Evolutionary conservation across 2,329 filamentous ascomycete species (phyloP).

Genomic region (Microsporum audouinii): DNA sequence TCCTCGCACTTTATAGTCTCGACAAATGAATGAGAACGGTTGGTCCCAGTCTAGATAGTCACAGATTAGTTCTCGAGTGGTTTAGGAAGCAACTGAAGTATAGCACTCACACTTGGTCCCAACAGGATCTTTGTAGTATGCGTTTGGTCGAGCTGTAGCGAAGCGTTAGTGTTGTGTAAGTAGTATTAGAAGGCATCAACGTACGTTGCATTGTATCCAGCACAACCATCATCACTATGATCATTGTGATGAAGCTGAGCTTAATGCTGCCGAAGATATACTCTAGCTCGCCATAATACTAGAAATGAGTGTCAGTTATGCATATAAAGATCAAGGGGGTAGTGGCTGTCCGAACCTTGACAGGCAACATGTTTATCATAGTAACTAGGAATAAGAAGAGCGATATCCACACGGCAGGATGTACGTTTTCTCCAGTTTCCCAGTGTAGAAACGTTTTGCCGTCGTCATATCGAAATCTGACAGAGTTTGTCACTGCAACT

Average conservation of each 20-base stretch:
- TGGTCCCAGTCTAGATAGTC: conserved; percentile 22
- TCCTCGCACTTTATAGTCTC: conserved; percentile 24
- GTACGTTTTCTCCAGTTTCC: conserved; percentile 19
- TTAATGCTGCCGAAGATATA: conserved; percentile 28
- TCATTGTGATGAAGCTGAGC: conserved; percentile 29
- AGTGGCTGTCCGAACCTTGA: conserved; percentile 17
- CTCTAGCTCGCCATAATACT: conserved; percentile 28
- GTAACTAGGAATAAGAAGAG: conserved; percentile 25
- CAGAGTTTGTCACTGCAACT: conserved; percentile 30
- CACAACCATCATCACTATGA: conserved; percentile 36
- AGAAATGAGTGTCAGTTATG: conserved; percentile 14
- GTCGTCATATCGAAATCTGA: conserved; percentile 31
- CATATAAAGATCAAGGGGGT: not conserved
- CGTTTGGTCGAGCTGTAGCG: conserved; percentile 23
- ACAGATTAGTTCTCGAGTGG: not conserved
- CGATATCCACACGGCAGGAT: conserved; percentile 31
- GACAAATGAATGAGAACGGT: conserved; percentile 32
- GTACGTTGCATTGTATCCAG: conserved; percentile 29
- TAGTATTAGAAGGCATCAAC: conserved; percentile 14
- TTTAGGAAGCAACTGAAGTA: not conserved
- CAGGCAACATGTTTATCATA: conserved; percentile 28
- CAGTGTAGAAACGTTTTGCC: conserved; percentile 23
- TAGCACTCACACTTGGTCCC: conserved; percentile 27
- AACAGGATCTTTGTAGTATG: conserved; percentile 28
- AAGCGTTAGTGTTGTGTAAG: not conserved